Evolutionary conservation across 179 eudicot genomes (phyloP), one percentile per base, ranked within the genome.

Genomic region (Dionaea muscipula): DNA sequence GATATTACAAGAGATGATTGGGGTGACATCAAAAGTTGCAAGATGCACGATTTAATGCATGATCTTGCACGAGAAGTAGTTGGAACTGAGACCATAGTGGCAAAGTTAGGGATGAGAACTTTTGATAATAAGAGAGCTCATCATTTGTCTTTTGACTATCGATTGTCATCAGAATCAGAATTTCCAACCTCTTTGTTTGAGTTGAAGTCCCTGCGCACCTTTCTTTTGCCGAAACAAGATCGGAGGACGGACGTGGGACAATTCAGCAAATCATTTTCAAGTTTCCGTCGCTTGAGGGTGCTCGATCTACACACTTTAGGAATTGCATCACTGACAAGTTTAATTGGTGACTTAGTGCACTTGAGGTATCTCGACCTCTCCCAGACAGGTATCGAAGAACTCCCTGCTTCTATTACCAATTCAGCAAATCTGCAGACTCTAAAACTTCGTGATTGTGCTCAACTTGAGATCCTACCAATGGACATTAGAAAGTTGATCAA

Each of bases 1-100:
- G 70, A 63, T 47, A 66, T 65, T 2, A 26, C 56, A 24, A 53
- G 35, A 17, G 52, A 46, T 47, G n/a, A 13, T 1, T 5, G 5
- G 23, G 75, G 70, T 28, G 51, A 43, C 0, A 48, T 69, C 17
- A 25, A 20, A 4, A 22, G 56, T 2, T 62, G 70, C 64, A 73
- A 65, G 26, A 71, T 77, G 58, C 78, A 77, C 24, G 80, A 74
- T 65, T 51, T 73, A 21, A 54, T 72, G 71, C 78, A 75, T 21
- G 78, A 72, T 50, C 51, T 72, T 23, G 79, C 82, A n/a, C 24
- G 10, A 27, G 24, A 31, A 35, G 56, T 68, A 18, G 68, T 64
- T 1, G 58, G 51, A 20, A 33, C 24, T 10, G 64, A 51, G 33
- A 4, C 33, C n/a, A 26, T 4, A 16, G 21, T 37, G 14, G 9